Conservation (phyloP, 148 eudicot genomes). For the Rhododendron ferrugineum region DNA sequence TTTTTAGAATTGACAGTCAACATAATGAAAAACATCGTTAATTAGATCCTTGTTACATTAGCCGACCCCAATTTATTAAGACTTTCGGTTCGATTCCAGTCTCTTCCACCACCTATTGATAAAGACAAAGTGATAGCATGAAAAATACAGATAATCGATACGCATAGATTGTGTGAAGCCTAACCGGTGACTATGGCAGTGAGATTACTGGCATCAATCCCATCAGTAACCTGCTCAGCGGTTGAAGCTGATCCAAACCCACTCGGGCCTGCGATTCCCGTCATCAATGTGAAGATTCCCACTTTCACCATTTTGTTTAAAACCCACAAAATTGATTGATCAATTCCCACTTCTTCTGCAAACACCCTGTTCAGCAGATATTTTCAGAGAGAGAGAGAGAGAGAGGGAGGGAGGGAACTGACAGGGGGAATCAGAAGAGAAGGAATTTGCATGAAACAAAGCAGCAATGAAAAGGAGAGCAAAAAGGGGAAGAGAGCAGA, state of each 20-base stretch:
- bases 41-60: not conserved
- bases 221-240: conserved; percentile 51
- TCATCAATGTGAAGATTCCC: conserved; percentile 33
- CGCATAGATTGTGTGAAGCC: not conserved
- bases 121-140: not conserved
- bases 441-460: not conserved
- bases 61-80: not conserved
- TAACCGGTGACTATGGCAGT: conserved; percentile 52
- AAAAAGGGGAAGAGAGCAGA: not conserved
- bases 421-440: not conserved
- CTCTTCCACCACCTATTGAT: not conserved
- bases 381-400: not conserved
- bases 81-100: too few species aligned
- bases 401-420: too few species aligned
- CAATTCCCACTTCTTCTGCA: not conserved
- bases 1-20: not conserved
- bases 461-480: not conserved
- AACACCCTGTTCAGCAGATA: not conserved
- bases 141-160: not conserved
- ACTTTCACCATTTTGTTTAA: conserved; percentile 5
- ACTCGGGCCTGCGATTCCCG: conserved; percentile 47
- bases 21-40: not conserved
- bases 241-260: conserved; percentile 66
- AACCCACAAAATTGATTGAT: not conserved
- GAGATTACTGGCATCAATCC: conserved; percentile 47